phyloP scores from a whole-genome alignment of 352 stramenopile genomes.

The Aphanomyces stellatus region DNA sequence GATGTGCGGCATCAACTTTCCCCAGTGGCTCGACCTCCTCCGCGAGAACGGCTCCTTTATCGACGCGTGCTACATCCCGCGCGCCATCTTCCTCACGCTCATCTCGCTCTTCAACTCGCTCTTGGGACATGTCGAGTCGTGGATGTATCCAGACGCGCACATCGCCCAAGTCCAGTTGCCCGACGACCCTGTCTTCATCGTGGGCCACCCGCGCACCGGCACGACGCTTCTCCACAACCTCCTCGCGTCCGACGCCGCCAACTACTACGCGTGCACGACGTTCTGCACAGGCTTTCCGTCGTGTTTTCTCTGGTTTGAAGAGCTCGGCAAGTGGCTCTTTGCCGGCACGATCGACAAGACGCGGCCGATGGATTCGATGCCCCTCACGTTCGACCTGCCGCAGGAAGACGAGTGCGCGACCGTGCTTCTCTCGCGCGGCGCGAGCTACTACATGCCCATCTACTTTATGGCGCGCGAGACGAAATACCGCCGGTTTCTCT shows the following conservation, averaged over 20 bases:
- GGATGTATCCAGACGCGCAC: conserved; percentile 20
- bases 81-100: conserved; percentile 21
- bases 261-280: conserved; percentile 33
- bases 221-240: conserved; percentile 40
- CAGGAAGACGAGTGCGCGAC: conserved; percentile 43
- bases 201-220: conserved; percentile 29
- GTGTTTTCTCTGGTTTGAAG: conserved; percentile 38
- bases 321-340: conserved; percentile 34
- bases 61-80: conserved; percentile 21
- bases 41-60: conserved; percentile 17
- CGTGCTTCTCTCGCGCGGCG: conserved; percentile 23
- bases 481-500: conserved; percentile 22
- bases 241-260: conserved; percentile 30
- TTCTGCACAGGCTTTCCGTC: conserved; percentile 40
- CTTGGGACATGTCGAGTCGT: conserved; percentile 13
- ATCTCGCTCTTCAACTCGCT: conserved; percentile 18
- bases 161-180: conserved; percentile 19
- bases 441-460: conserved; percentile 35
- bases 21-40: conserved; percentile 15
- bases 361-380: conserved; percentile 44
- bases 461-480: conserved; percentile 30
- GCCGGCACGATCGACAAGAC: conserved; percentile 24
- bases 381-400: conserved; percentile 33
- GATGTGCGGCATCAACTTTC: conserved; percentile 20
- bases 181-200: conserved; percentile 24